Percentiles rank a stretch among this genome's conserved stretches.
phyloP scores from a whole-genome alignment of 1,284 basidiomycete species.

The Wallemia hederae region DNA sequence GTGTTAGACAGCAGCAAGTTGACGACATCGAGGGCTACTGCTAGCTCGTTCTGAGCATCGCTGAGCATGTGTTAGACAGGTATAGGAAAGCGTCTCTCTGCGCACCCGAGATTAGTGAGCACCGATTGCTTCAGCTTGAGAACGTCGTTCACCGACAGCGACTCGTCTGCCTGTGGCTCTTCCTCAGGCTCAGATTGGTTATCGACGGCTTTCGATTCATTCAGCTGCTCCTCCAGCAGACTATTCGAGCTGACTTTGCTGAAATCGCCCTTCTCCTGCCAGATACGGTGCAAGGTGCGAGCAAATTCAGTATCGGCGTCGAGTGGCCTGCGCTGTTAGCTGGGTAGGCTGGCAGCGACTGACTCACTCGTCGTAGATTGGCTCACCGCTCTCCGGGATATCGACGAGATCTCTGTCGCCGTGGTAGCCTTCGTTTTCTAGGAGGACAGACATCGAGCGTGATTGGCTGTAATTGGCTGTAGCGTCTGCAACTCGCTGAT shows the following conservation, averaged over 20 bases:
- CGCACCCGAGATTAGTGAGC: neutral
- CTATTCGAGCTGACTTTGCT: neutral
- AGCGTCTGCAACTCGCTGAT: too few species aligned
- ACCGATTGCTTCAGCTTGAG: neutral
- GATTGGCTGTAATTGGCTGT: neutral
- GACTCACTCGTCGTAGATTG: neutral
- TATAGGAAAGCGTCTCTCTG: neutral
- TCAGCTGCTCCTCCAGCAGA: neutral
- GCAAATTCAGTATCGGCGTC: neutral
- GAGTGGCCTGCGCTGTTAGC: neutral
- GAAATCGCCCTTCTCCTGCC: neutral
- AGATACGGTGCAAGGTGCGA: neutral
- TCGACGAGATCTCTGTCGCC: neutral
- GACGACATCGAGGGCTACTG: constrained; percentile 36
- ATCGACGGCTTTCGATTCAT: neutral
- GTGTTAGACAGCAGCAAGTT: constrained; percentile 23
- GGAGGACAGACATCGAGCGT: neutral
- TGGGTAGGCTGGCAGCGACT: too few species aligned
- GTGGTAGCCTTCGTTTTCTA: neutral
- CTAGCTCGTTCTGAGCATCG: constrained; percentile 42
- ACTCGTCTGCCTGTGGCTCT: neutral
- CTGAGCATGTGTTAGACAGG: constrained; percentile 16
- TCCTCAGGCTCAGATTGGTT: neutral
- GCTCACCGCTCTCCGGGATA: neutral
- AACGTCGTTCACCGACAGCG: neutral